Percentiles rank a stretch among this genome's conserved stretches.
These are phyloP conservation scores for Fagopyrum homotropicum DNA, from an alignment of 148 eudicot genomes.

Conservation along the genomic window DNA sequence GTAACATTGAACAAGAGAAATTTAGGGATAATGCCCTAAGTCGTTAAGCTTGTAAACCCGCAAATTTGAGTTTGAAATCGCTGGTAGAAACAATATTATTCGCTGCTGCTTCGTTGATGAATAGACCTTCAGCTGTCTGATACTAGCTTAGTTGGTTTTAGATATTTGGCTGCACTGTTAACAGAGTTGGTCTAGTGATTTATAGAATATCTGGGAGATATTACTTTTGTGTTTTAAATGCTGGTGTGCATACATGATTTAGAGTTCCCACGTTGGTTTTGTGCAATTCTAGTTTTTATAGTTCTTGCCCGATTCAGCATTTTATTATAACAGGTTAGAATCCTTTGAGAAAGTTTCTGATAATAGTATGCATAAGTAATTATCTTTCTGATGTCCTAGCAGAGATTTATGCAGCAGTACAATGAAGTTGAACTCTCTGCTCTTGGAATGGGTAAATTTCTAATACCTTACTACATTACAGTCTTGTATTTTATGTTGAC, in stretches of 20 bases:
- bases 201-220: background rate
- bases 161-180: background rate
- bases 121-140: background rate
- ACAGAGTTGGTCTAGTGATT: background rate
- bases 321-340: background rate
- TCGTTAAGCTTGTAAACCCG: too few relatives aligned
- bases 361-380: background rate
- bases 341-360: background rate
- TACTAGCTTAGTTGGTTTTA: background rate
- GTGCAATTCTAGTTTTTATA: background rate
- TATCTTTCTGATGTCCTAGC: slow-evolving; percentile 7
- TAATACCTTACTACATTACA: background rate
- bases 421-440: slow-evolving; percentile 67
- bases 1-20: background rate
- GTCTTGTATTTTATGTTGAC: background rate
- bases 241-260: background rate
- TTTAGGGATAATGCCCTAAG: background rate
- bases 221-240: background rate
- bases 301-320: background rate
- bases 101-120: background rate
- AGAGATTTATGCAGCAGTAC: slow-evolving; percentile 63
- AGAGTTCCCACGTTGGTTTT: background rate
- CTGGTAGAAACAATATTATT: too few relatives aligned
- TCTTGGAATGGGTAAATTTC: slow-evolving; percentile 57
- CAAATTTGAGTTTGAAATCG: too few relatives aligned